Evolutionary conservation across 106 monocot genomes (phyloP).

Genomic region (Posidonia australis): DNA sequence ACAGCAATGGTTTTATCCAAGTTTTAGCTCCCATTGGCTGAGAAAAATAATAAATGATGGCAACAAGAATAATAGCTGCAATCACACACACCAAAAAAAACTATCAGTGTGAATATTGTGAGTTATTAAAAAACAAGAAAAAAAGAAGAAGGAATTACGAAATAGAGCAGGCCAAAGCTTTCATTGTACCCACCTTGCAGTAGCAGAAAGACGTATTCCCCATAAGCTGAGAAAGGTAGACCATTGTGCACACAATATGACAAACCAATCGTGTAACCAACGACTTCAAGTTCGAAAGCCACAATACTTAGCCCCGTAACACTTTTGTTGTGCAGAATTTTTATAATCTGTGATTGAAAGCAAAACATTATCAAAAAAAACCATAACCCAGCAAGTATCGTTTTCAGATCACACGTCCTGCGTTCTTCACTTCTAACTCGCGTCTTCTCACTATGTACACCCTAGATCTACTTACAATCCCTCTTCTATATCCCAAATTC

Average conservation of each 20-base stretch:
- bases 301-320: conserved; percentile 75
- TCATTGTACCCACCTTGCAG: conserved; percentile 51
- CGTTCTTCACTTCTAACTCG: too few species aligned
- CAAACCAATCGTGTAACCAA: conserved; percentile 90
- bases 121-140: background rate
- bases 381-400: too few species aligned
- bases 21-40: conserved; percentile 48
- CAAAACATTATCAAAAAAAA: background rate
- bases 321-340: conserved; percentile 69
- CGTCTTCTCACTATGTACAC: too few species aligned
- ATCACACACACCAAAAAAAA: conserved; percentile 15
- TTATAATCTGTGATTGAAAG: conserved; percentile 48
- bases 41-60: conserved; percentile 73
- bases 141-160: background rate
- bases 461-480: too few species aligned
- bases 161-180: background rate
- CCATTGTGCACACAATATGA: conserved; percentile 92
- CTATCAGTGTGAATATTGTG: background rate
- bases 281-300: conserved; percentile 88
- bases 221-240: conserved; percentile 92
- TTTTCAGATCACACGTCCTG: background rate
- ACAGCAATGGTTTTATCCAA: conserved; percentile 67
- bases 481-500: too few species aligned
- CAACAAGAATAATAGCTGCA: conserved; percentile 83
- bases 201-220: conserved; percentile 75